phyloP scores from a whole-genome alignment of 768 basidiomycete species.

The Naganishia vaughanmartiniae region DNA sequence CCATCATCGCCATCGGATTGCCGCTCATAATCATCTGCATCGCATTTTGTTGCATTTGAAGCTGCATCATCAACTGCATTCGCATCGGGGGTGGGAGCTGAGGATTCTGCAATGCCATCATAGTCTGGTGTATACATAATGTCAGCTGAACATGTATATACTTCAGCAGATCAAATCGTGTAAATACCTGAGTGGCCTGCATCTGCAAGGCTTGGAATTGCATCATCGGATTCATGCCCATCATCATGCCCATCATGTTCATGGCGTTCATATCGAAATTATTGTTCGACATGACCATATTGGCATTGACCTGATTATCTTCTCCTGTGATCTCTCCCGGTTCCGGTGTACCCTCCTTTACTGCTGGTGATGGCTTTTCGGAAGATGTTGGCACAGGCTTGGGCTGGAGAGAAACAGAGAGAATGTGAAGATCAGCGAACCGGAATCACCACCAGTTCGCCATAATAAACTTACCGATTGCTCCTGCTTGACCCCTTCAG shows the following conservation, averaged over 20 bases:
- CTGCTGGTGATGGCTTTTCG: not conserved
- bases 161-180: not conserved
- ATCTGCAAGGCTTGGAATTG: conserved; percentile 42
- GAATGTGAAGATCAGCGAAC: not conserved
- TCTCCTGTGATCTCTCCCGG: conserved; percentile 38
- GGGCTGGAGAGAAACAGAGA: not conserved
- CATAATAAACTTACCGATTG: not conserved
- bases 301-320: conserved; percentile 24
- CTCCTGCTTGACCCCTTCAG: conserved; percentile 17
- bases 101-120: conserved; percentile 74
- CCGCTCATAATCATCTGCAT: conserved; percentile 68
- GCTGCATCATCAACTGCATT: conserved; percentile 76
- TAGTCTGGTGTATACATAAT: conserved; percentile 62
- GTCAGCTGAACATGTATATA: not conserved
- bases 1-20: conserved; percentile 31
- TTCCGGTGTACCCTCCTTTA: conserved; percentile 53
- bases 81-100: conserved; percentile 69
- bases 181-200: conserved; percentile 43
- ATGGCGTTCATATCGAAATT: conserved; percentile 26
- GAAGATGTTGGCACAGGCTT: not conserved
- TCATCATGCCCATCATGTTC: conserved; percentile 34
- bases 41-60: conserved; percentile 74
- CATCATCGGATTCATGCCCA: conserved; percentile 40
- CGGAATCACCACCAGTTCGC: not conserved
- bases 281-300: conserved; percentile 23